Percentiles rank a stretch among this genome's conserved stretches.
phyloP scores from a whole-genome alignment of 2,329 filamentous ascomycete species.

The Ramularia collo-cygni region DNA sequence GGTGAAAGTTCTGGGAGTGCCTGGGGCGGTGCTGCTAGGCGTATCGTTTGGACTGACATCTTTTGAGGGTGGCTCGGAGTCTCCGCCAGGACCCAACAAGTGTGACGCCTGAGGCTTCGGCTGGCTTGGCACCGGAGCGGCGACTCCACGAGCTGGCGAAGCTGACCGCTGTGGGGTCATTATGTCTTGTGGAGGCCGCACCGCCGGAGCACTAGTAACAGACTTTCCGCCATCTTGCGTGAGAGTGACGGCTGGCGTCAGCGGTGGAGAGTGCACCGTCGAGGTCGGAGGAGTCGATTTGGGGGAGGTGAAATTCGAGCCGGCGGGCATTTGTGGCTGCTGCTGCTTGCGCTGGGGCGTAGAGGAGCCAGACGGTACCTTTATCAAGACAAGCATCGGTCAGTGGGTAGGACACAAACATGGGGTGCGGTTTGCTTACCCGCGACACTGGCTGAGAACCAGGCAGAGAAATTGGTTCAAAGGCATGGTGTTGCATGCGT shows the following conservation, averaged over 20 bases:
- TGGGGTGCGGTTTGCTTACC: slow-evolving; percentile 48
- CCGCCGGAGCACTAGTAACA: slow-evolving; percentile 23
- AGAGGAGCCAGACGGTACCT: slow-evolving; percentile 44
- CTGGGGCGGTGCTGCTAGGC: slow-evolving; percentile 43
- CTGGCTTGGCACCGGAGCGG: slow-evolving; percentile 34
- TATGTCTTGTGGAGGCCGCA: slow-evolving; percentile 41
- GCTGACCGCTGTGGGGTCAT: slow-evolving; percentile 57
- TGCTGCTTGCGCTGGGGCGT: slow-evolving; percentile 29
- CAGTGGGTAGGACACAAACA: slow-evolving; percentile 7
- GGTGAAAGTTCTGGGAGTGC: slow-evolving; percentile 58
- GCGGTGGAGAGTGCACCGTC: slow-evolving; percentile 76
- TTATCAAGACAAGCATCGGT: slow-evolving; percentile 16
- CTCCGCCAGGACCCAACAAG: slow-evolving; percentile 49
- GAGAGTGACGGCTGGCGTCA: slow-evolving; percentile 75
- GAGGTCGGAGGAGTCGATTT: slow-evolving; percentile 60
- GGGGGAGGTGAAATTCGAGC: slow-evolving; percentile 46
- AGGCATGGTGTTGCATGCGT: slow-evolving; percentile 78
- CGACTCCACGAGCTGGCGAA: slow-evolving; percentile 26
- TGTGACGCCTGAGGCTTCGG: slow-evolving; percentile 48
- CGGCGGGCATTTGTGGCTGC: slow-evolving; percentile 39
- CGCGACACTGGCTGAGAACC: slow-evolving; percentile 75
- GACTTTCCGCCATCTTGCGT: slow-evolving; percentile 46
- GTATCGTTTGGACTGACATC: slow-evolving; percentile 59
- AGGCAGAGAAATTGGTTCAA: slow-evolving; percentile 85
- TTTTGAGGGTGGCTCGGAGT: slow-evolving; percentile 47